These are phyloP conservation scores for Porcisia hertigi DNA, from an alignment of 208 protist species.

Conservation along the genomic window DNA sequence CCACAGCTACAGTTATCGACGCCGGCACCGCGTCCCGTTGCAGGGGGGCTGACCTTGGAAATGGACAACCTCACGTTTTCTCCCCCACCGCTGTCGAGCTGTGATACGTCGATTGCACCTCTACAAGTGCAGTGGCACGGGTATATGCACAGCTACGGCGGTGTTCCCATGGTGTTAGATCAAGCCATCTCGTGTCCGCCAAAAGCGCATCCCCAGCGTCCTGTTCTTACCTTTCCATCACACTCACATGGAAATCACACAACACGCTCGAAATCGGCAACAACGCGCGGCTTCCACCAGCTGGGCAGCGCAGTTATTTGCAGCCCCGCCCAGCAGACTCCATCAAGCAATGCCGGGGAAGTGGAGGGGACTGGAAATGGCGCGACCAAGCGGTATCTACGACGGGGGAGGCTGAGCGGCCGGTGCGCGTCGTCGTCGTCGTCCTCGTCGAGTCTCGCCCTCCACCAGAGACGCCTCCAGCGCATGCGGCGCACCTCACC, in stretches of 20 bases:
- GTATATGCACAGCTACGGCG: background rate
- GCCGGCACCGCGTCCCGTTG: background rate
- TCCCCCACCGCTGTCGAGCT: slow-evolving; percentile 5
- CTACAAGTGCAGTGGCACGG: slow-evolving; percentile 1
- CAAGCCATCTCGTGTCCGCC: slow-evolving; percentile 3
- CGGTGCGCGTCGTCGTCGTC: background rate
- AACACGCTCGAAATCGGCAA: background rate
- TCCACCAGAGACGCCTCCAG: background rate
- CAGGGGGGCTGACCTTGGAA: slow-evolving; percentile 23
- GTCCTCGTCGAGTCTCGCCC: background rate
- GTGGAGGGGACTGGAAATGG: background rate
- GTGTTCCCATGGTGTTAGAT: background rate
- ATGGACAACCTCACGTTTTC: slow-evolving; percentile 15
- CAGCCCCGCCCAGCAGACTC: background rate
- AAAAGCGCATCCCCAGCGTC: background rate
- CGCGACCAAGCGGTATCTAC: background rate
- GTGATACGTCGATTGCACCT: background rate
- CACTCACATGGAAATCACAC: background rate
- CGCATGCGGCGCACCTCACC: background rate
- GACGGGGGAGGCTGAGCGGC: background rate
- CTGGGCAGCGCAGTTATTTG: background rate
- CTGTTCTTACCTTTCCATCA: background rate
- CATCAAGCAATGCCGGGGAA: background rate
- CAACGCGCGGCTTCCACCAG: background rate
- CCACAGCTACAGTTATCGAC: background rate